Evolutionary conservation across 495 filamentous ascomycete species (phyloP), one percentile per base, ranked within the genome.

Genomic region (Neurospora tetraspora): DNA sequence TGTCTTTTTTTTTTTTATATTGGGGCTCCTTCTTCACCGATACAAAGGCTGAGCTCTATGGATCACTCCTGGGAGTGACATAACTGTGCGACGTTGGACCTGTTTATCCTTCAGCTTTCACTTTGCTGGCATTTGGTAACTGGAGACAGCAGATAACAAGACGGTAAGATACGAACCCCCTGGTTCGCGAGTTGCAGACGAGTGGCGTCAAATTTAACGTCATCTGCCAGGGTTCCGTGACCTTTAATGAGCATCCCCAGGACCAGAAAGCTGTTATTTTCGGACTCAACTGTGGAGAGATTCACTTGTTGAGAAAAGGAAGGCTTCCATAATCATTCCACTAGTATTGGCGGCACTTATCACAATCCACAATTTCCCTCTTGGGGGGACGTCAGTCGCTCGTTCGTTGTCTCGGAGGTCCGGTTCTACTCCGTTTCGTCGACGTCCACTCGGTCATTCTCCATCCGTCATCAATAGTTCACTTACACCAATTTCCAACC

Each of bases 141-240:
- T 65, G 53, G 53, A 65, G 14, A 34, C 27, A 65, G 23, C 27
- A 34, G 14, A 36, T 65, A 16, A 34, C 27, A 34, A 27, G 20
- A 65, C 53, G 53, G 53, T 65, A 65, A 65, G 27, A 16, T 65
- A 65, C 53, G 9, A 27, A 14, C 11, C 11, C 53, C 27, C 31
- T 36, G 14, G 53, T 34, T 36, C 27, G 23, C 53, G 14, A 65
- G 53, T 65, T 65, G 53, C 53, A 65, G 27, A 65, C 53, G 53
- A 65, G 53, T 65, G 53, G 53, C 53, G 53, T 53, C 70, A 71
- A 71, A 71, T 71, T 71, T 53, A 53, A 71, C 70, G 70, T 71
- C 70, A 71, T 53, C 70, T 71, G 27, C 37, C 39, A 47, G 39
- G 70, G 70, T 40, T 71, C 43, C 34, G 23, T 27, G 40, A 36